Percentiles rank a stretch among this genome's conserved stretches.
Evolutionary conservation across 768 basidiomycete genomes (phyloP).

Genomic region (Tylopilus plumbeoviolaceoides): DNA sequence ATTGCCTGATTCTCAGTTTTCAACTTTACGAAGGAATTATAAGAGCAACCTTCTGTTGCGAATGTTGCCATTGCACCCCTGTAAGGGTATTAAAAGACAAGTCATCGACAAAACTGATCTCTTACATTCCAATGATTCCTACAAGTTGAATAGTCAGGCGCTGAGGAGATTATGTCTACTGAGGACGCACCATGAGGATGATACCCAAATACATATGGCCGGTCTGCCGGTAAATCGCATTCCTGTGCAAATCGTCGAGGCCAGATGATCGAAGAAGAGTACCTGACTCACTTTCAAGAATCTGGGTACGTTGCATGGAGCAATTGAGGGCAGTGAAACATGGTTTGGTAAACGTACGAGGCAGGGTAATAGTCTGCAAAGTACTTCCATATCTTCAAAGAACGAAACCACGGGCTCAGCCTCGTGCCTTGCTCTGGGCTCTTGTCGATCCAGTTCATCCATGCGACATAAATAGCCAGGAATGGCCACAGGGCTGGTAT

Average conservation of each 20-base stretch:
- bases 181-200: slow-evolving; percentile 83
- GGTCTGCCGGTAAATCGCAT: slow-evolving; percentile 83
- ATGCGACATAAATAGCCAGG: slow-evolving; percentile 70
- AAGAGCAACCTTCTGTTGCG: slow-evolving; percentile 76
- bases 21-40: neutral
- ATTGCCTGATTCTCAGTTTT: slow-evolving; percentile 1
- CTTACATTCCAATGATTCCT: slow-evolving; percentile 98
- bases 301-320: neutral
- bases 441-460: slow-evolving; percentile 72
- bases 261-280: neutral
- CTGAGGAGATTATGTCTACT: neutral
- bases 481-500: slow-evolving; percentile 88
- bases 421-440: slow-evolving; percentile 73
- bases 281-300: slow-evolving; percentile 34
- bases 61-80: slow-evolving; percentile 97
- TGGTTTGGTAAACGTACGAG: slow-evolving; percentile 53
- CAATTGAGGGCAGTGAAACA: neutral
- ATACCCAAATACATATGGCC: slow-evolving; percentile 96
- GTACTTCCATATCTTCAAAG: slow-evolving; percentile 72
- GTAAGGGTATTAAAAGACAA: neutral
- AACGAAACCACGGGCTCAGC: slow-evolving; percentile 70
- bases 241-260: slow-evolving; percentile 40
- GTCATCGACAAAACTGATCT: slow-evolving; percentile 1
- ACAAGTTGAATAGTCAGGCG: slow-evolving; percentile 8
- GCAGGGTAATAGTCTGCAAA: slow-evolving; percentile 92